Percentiles rank a stretch among this genome's conserved stretches.
Evolutionary conservation across 495 filamentous ascomycete species (phyloP).

Genomic region (Massariosphaeria phaeospora): DNA sequence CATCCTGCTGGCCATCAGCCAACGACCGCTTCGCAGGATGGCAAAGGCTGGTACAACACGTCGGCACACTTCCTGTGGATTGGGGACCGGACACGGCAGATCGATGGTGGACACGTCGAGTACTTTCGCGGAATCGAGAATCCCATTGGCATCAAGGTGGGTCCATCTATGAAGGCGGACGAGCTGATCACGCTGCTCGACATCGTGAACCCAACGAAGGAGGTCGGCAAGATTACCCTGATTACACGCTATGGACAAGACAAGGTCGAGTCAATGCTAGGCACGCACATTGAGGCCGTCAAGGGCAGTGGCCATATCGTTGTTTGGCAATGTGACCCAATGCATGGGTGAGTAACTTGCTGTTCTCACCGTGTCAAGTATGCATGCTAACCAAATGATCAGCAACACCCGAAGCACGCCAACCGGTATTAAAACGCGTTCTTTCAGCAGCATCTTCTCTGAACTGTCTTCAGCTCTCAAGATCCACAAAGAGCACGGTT

Average conservation of each 20-base stretch:
- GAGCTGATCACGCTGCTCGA: conserved; percentile 75
- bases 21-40: conserved; percentile 10
- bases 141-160: conserved; percentile 93
- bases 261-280: conserved; percentile 66
- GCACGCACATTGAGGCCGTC: conserved; percentile 80
- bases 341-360: conserved; percentile 67
- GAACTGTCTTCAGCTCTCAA: conserved; percentile 73
- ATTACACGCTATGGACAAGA: conserved; percentile 88
- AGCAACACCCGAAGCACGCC: conserved; percentile 66
- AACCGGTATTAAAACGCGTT: conserved; percentile 77
- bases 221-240: conserved; percentile 86
- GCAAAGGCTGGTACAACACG: conserved; percentile 67
- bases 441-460: conserved; percentile 77
- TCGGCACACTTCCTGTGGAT: conserved; percentile 99
- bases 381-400: conserved; percentile 1
- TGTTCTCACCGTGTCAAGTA: not conserved
- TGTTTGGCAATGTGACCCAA: conserved; percentile 97
- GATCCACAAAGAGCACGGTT: conserved; percentile 77
- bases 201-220: conserved; percentile 73
- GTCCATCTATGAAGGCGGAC: conserved; percentile 67
- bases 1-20: conserved; percentile 48
- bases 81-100: conserved; percentile 88
- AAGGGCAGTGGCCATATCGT: conserved; percentile 68
- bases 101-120: conserved; percentile 89
- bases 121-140: conserved; percentile 96